Percentiles rank a stretch among this genome's conserved stretches.
These are phyloP conservation scores for Hansenula sp. DNA, from an alignment of 1,139 yeast species.

Conservation along the genomic window DNA sequence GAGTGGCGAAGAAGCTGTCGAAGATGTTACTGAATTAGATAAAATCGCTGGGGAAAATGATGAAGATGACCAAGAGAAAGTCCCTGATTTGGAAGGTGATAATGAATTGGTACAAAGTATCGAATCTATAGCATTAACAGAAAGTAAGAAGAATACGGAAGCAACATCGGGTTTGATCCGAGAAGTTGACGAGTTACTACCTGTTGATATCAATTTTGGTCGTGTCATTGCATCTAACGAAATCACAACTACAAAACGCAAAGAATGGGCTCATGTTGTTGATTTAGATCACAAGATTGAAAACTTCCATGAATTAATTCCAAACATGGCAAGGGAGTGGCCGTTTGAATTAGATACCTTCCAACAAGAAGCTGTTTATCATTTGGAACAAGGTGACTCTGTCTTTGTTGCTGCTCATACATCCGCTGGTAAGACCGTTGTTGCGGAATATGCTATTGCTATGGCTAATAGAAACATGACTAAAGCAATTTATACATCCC, in stretches of 20 bases:
- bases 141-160: slow-evolving; percentile 4
- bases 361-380: slow-evolving; percentile 96
- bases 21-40: slow-evolving; percentile 12
- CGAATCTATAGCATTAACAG: background rate
- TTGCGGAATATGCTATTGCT: slow-evolving; percentile 92
- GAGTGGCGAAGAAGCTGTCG: slow-evolving; percentile 3
- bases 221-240: slow-evolving; percentile 31
- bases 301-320: slow-evolving; percentile 83
- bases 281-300: slow-evolving; percentile 80
- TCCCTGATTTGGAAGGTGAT: slow-evolving; percentile 25
- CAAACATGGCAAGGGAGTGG: slow-evolving; percentile 89
- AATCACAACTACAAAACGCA: slow-evolving; percentile 36
- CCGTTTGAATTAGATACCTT: slow-evolving; percentile 93
- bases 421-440: slow-evolving; percentile 91
- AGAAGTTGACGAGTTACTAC: slow-evolving; percentile 76
- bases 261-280: slow-evolving; percentile 93
- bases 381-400: slow-evolving; percentile 94
- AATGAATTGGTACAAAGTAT: slow-evolving; percentile 7
- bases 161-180: slow-evolving; percentile 16
- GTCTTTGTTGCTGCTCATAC: slow-evolving; percentile 98
- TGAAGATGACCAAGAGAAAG: slow-evolving; percentile 23
- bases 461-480: slow-evolving; percentile 90
- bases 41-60: slow-evolving; percentile 6
- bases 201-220: slow-evolving; percentile 54
- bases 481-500: slow-evolving; percentile 88